A percentile compares a stretch with the other conserved stretches of the same genome.
Evolutionary conservation across 768 basidiomycete genomes (phyloP).

Genomic region (Clavulina sp.): DNA sequence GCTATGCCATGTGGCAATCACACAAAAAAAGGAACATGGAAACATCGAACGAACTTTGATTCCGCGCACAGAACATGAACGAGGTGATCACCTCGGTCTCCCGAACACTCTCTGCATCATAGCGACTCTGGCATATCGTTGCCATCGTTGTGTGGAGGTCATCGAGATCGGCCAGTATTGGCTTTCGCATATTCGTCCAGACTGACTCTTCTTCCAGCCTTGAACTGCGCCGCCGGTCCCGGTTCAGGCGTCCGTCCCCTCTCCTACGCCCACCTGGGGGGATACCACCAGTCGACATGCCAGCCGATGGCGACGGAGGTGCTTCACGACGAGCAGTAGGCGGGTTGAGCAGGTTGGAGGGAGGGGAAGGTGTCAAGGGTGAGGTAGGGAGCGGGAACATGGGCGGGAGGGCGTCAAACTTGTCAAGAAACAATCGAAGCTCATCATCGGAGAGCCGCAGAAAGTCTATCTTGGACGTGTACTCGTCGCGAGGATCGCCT

Average conservation of each 20-base stretch:
- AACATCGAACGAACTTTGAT: constrained; percentile 3
- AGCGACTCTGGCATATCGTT: constrained; percentile 53
- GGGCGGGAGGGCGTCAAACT: constrained; percentile 52
- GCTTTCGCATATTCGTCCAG: constrained; percentile 28
- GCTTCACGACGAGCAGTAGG: constrained; percentile 17
- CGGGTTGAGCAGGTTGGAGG: constrained; percentile 38
- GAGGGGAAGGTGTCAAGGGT: constrained; percentile 52
- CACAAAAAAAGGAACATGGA: not conserved
- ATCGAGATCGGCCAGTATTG: constrained; percentile 50
- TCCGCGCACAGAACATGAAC: constrained; percentile 1
- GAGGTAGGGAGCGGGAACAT: constrained; percentile 55
- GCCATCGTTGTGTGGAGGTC: constrained; percentile 55
- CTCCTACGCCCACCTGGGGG: constrained; percentile 59
- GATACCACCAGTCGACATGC: constrained; percentile 15
- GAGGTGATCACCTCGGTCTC: constrained; percentile 37
- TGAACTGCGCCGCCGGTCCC: constrained; percentile 53
- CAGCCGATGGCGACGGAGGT: constrained; percentile 27
- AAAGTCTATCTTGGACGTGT: not conserved
- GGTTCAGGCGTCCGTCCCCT: constrained; percentile 31
- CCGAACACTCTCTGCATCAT: constrained; percentile 42
- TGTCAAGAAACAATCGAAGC: constrained; percentile 38
- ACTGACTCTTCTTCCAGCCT: constrained; percentile 46
- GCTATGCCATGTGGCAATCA: not conserved
- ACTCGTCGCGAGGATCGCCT: too few relatives aligned
- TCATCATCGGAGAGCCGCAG: not conserved